Conservation (phyloP, 352 stramenopile species). For the Aphanomyces cochlioides region DNA sequence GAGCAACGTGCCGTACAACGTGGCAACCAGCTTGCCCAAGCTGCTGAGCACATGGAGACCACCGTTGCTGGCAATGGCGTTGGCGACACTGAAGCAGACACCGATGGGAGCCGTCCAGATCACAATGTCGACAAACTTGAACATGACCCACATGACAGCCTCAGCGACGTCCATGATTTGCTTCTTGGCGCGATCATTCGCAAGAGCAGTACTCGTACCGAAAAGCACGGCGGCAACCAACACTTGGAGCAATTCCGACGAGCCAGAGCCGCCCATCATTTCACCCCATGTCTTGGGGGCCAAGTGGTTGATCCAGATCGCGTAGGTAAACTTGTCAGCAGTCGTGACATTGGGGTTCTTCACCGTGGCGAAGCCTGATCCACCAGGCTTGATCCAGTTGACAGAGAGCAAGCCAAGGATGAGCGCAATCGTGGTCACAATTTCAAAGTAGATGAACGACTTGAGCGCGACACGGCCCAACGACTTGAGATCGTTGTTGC, state of each 20-base stretch:
- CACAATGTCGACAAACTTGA: constrained; percentile 64
- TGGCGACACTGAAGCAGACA: constrained; percentile 55
- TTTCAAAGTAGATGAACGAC: constrained; percentile 68
- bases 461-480: constrained; percentile 52
- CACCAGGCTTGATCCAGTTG: constrained; percentile 56
- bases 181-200: constrained; percentile 40
- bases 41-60: constrained; percentile 37
- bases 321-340: constrained; percentile 45
- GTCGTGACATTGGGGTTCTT: constrained; percentile 31
- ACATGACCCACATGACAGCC: constrained; percentile 61
- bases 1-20: constrained; percentile 47
- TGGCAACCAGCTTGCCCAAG: constrained; percentile 43
- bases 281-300: constrained; percentile 64
- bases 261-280: constrained; percentile 58
- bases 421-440: constrained; percentile 48
- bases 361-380: constrained; percentile 38
- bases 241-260: constrained; percentile 56
- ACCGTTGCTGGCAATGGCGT: constrained; percentile 51
- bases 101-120: constrained; percentile 58
- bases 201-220: constrained; percentile 40
- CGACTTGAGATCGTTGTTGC: constrained; percentile 55
- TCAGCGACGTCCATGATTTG: constrained; percentile 44
- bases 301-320: constrained; percentile 54
- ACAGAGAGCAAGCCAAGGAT: constrained; percentile 47
- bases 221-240: constrained; percentile 48